Evolutionary conservation across 139 green algal species (phyloP), one percentile per base, ranked within the genome.

Genomic region (Zygnema cylindricum): DNA sequence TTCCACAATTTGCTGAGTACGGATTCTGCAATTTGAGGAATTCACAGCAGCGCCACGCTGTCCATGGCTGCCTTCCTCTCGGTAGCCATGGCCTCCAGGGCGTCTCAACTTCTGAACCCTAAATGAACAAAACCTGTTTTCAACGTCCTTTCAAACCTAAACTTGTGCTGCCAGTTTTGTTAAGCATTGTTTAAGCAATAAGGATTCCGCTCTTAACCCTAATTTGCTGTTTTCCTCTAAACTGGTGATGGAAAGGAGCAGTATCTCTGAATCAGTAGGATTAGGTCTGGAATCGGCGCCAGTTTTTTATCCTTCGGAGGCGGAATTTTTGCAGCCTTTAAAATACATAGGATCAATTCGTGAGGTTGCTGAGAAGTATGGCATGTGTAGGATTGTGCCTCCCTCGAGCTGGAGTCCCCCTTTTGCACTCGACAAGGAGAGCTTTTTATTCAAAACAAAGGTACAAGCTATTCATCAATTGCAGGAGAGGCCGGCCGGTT

Each of bases 321-420:
- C 95, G 57, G 90, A 98, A 73, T 98, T 95, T 86, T 36, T 85
- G 1, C 93, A 98, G 86, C 95, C 95, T 1, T 84, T 98, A 0
- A 54, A 1, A 0, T 98, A 95, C 88, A 95, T 98, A 38, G 78
- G 86, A 1, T 92, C 81, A 0, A 95, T 98, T 1, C 82, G 93
- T 22, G 30, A 49, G 0, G 33, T 90, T 39, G 95, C 93, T 2
- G 94, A 96, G 85, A 49, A 69, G 76, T 96, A 92, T 77, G 96
- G 97, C 25, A 95, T 99, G 55, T 96, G 94, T 3, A 93, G 93
- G 69, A 98, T 99, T 76, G 93, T 98, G 22, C 97, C 97, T 2
- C 97, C 97, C 0, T 69, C 85, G 0, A 90, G 88, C 40, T 98
- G 94, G 94, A 77, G 89, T 11, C 93, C 93, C 7, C 93, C 91